Conservation (phyloP, 2,329 filamentous ascomycete species). For the Zopfia rhizophila region DNA sequence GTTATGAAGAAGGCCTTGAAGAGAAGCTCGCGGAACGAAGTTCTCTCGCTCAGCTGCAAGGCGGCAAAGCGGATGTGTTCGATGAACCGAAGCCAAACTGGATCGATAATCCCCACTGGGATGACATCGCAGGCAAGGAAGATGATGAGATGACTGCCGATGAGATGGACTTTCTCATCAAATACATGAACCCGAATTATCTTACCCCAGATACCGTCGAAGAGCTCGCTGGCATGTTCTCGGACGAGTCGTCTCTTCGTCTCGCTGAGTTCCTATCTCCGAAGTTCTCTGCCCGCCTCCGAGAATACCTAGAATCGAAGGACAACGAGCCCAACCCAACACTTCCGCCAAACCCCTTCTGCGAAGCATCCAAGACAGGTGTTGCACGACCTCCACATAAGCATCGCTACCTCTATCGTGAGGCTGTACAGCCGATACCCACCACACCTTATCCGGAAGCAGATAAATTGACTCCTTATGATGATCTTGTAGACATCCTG, state of each 20-base stretch:
- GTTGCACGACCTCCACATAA: constrained; percentile 93
- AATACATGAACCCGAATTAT: constrained; percentile 90
- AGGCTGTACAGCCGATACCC: constrained; percentile 57
- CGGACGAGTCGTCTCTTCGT: constrained; percentile 84
- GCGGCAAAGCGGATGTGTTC: constrained; percentile 83
- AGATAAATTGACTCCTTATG: constrained; percentile 59
- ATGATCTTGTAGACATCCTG: constrained; percentile 82
- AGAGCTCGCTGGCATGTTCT: constrained; percentile 81
- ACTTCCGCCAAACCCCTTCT: constrained; percentile 43
- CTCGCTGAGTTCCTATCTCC: constrained; percentile 80
- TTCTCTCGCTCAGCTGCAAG: constrained; percentile 90
- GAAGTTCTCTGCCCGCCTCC: constrained; percentile 79
- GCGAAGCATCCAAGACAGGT: constrained; percentile 54
- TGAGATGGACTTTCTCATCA: constrained; percentile 88
- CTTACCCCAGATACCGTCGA: constrained; percentile 91
- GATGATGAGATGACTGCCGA: constrained; percentile 72
- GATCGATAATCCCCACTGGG: constrained; percentile 53
- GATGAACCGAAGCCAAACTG: constrained; percentile 78
- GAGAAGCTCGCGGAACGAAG: constrained; percentile 89
- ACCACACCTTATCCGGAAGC: constrained; percentile 56
- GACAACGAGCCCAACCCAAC: constrained; percentile 58
- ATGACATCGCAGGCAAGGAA: constrained; percentile 57
- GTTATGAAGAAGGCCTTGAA: constrained; percentile 87
- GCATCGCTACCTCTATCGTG: constrained; percentile 88
- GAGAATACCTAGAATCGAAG: constrained; percentile 72